phyloP scores from a whole-genome alignment of 2,329 filamentous ascomycete genomes.

The Exophiala lecanii-corni region DNA sequence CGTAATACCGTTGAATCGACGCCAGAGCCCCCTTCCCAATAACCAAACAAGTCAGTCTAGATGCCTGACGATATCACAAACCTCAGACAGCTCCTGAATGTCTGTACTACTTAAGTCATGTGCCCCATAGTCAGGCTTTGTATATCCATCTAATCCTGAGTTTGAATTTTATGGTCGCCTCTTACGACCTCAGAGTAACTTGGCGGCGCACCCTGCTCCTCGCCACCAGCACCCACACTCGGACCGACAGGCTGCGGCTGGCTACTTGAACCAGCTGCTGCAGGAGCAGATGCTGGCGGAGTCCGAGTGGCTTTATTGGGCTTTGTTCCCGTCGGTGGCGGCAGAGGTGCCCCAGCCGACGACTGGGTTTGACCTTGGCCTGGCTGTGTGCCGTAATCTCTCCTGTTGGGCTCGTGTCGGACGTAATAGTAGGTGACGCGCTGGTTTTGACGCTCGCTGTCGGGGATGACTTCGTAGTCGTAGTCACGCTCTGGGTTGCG shows the following conservation, averaged over 20 bases:
- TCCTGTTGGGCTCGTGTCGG: slow-evolving; percentile 42
- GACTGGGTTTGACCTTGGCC: slow-evolving; percentile 28
- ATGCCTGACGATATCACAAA: too few species aligned
- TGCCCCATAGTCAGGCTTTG: too few species aligned
- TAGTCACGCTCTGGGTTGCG: slow-evolving; percentile 72
- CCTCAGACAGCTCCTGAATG: too few species aligned
- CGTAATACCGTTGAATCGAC: too few species aligned
- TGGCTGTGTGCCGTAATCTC: slow-evolving; percentile 39
- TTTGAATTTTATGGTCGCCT: slow-evolving; percentile 88
- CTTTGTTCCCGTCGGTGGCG: slow-evolving; percentile 24
- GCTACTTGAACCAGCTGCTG: too few species aligned
- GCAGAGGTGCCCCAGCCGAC: slow-evolving; percentile 21
- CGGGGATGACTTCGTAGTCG: slow-evolving; percentile 60
- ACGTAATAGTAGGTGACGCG: slow-evolving; percentile 77
- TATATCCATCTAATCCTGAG: slow-evolving; percentile 45
- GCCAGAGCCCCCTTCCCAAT: too few species aligned
- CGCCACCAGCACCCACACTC: slow-evolving; percentile 37
- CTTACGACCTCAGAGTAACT: slow-evolving; percentile 86
- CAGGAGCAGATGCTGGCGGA: too few species aligned
- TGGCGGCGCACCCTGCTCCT: slow-evolving; percentile 58
- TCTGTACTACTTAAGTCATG: too few species aligned
- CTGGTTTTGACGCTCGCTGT: slow-evolving; percentile 48
- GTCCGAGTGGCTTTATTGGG: slow-evolving; percentile 19
- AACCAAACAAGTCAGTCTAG: too few species aligned
- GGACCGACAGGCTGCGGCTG: slow-evolving; percentile 30